phyloP scores from a whole-genome alignment of 306 rosid species.

The Casuarina cunninghamiana region DNA sequence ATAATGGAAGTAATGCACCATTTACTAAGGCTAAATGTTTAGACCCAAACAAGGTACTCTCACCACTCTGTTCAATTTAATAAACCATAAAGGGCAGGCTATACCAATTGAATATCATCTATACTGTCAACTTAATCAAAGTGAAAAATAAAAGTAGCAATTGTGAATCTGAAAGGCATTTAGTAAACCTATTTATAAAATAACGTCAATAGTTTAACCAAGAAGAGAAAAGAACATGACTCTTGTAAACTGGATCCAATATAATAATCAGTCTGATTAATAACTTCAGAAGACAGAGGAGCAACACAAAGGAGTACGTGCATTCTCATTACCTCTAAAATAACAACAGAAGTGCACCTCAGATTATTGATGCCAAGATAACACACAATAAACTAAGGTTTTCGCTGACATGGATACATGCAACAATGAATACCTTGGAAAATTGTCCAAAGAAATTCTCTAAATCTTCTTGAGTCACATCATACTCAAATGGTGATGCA shows the following conservation, averaged over 20 bases:
- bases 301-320: not conserved
- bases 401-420: not conserved
- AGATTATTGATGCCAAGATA: not conserved
- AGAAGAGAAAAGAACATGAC: not conserved
- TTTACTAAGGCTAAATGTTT: not conserved
- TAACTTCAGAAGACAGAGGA: not conserved
- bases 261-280: not conserved
- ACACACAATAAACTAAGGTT: not conserved
- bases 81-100: not conserved
- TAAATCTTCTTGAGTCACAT: constrained; percentile 69
- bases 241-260: not conserved
- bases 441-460: constrained; percentile 58
- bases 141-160: not conserved
- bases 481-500: constrained; percentile 69
- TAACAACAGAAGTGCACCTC: constrained; percentile 6
- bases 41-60: not conserved
- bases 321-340: not conserved
- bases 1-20: not conserved
- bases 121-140: not conserved
- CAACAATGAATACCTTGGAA: constrained; percentile 55
- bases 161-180: no score
- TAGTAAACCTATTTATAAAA: not conserved
- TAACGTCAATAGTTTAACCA: not conserved
- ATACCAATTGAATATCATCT: not conserved
- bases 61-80: not conserved